Base-by-base conservation (phyloP, 352 stramenopile species). In the Thalassiosira exigua region DNA sequence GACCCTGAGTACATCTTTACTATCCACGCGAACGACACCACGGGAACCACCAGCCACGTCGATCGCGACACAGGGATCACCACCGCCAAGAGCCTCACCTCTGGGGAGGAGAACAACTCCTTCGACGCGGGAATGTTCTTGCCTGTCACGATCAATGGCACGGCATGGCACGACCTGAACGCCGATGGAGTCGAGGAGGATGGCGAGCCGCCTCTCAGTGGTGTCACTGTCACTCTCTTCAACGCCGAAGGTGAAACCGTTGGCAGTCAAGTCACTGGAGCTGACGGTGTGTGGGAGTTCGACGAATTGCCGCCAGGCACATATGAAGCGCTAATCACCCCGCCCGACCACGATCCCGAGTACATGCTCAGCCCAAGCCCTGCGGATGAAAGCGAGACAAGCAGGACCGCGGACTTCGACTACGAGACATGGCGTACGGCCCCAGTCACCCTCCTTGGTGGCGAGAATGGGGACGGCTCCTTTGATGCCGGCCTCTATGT, bases 41-140 rank as follows among this genome's bases (percentile, higher is more conserved):
- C 54, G 12, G 24, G 21, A 11, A 62, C 78, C 14, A 85, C 66
- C 24, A 53, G 17, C 67, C 69, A 80, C 69, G 69, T 68, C 1
- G 73, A 80, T 65, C 57, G 42, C 12, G 48, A 75, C 1, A 77
- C 76, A 29, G 69, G 69, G 54, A 24, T 52, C 2, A 85, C 77
- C 11, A 22, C 44, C 36, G 21, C 54, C 32, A 58, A 68, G n/a
- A 50, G 30, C 26, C 14, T 81, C 24, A 57, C 36, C 17, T 70
- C 62, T 60, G 77, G 77, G 3, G 58, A 64, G 33, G 22, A 24
- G 5, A 57, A 81, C 42, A 48, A 68, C 32, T 81, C 77, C 21
- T 80, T 81, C 67, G 77, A 85, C 51, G 69, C 77, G 19, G 69
- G 64, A 12, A 78, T 81, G 65, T 80, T 78, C 29, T 57, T 85